Evolutionary conservation across 2,329 filamentous ascomycete genomes (phyloP).

Genomic region (Albifimbria verrucaria): DNA sequence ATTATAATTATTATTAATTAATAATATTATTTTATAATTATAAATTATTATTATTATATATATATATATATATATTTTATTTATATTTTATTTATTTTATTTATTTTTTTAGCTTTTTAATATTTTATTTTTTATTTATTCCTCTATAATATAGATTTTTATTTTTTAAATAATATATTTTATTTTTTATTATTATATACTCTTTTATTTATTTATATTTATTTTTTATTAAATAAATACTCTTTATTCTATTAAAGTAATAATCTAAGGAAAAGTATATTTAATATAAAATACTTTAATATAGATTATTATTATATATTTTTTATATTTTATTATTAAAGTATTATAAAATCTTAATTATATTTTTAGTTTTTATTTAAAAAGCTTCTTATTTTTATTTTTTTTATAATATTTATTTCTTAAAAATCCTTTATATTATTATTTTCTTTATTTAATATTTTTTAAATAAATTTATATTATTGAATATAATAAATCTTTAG

Average conservation of each 20-base stretch:
- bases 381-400: slow-evolving; percentile 1
- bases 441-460: neutral
- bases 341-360: neutral
- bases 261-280: neutral
- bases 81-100: neutral
- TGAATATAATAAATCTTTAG: slow-evolving; percentile 4
- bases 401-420: neutral
- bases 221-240: neutral
- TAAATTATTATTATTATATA: neutral
- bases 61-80: neutral
- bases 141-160: neutral
- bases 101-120: neutral
- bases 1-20: no score
- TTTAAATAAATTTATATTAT: slow-evolving; percentile 1
- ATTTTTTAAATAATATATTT: neutral
- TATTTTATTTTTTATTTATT: neutral
- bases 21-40: neutral
- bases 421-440: neutral
- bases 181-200: neutral
- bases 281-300: neutral
- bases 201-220: neutral
- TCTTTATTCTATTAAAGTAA: neutral
- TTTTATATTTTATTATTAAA: slow-evolving; percentile 1
- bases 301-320: slow-evolving; percentile 1
- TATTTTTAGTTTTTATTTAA: neutral